phyloP scores from a whole-genome alignment of 2,329 filamentous ascomycete genomes.

The Cercospora berteroae region DNA sequence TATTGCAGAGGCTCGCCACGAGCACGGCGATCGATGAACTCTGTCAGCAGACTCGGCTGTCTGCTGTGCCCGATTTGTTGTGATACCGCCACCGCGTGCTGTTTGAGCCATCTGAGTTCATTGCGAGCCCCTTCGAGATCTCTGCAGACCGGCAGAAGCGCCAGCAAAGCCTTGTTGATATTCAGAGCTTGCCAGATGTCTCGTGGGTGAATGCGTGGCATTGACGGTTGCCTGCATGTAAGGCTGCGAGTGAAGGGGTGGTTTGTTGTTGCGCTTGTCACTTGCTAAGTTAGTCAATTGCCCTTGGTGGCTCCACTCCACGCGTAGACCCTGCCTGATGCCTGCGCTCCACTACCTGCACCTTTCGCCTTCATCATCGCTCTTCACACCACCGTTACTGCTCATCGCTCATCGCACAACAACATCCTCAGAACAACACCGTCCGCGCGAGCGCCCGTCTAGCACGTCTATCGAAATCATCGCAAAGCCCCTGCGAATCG shows the following conservation, averaged over 20 bases:
- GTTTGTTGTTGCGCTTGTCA: not conserved
- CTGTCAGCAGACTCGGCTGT: slow-evolving; percentile 28
- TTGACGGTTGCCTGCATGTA: slow-evolving; percentile 10
- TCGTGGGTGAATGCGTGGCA: slow-evolving; percentile 36
- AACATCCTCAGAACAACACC: not conserved
- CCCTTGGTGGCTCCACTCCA: not conserved
- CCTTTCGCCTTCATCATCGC: slow-evolving; percentile 6
- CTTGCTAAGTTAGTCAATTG: not conserved
- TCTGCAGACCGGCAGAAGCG: slow-evolving; percentile 63
- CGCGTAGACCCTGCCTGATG: not conserved
- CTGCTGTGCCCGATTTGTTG: slow-evolving; percentile 28
- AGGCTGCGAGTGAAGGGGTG: not conserved
- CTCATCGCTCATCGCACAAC: not conserved
- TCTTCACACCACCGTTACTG: slow-evolving; percentile 6
- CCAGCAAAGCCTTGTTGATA: slow-evolving; percentile 49
- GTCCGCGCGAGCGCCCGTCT: not conserved
- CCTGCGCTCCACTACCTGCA: slow-evolving; percentile 5
- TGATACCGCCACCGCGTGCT: slow-evolving; percentile 48
- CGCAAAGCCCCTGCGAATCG: not conserved
- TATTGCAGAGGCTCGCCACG: slow-evolving; percentile 83
- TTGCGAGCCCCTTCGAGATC: slow-evolving; percentile 62
- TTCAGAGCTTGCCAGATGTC: slow-evolving; percentile 29
- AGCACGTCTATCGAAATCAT: not conserved
- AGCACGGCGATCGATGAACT: slow-evolving; percentile 42
- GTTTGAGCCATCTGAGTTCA: slow-evolving; percentile 71